Percentiles rank a stretch among this genome's conserved stretches.
These are phyloP conservation scores for Pythium oligandrum DNA, from an alignment of 352 stramenopile genomes.

Conservation along the genomic window DNA sequence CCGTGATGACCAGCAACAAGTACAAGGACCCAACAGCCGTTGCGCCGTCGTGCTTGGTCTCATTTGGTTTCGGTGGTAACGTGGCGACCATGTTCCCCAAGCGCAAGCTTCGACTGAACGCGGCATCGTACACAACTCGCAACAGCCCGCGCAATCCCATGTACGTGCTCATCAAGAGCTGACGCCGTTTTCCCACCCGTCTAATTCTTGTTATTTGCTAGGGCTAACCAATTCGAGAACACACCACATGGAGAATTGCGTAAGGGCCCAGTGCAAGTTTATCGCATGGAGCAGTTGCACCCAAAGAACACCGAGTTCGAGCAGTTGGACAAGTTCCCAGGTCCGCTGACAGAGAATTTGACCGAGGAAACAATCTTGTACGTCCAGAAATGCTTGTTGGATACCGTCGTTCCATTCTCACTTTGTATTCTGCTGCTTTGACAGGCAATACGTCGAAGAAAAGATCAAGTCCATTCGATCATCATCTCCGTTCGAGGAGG, in stretches of 20 bases:
- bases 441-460: constrained; percentile 53
- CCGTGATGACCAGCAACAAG: constrained; percentile 52
- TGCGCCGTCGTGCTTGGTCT: constrained; percentile 64
- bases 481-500: constrained; percentile 39
- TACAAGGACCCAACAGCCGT: constrained; percentile 81
- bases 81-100: constrained; percentile 89
- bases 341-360: constrained; percentile 59
- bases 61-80: constrained; percentile 86
- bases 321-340: constrained; percentile 71
- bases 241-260: constrained; percentile 53
- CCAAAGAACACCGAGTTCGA: constrained; percentile 63
- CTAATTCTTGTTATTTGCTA: constrained; percentile 12
- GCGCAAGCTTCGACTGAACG: constrained; percentile 75
- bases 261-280: constrained; percentile 78
- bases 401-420: too few relatives aligned
- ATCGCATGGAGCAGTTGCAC: constrained; percentile 78
- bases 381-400: constrained; percentile 4
- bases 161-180: constrained; percentile 24
- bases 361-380: constrained; percentile 59
- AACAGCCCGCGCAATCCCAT: constrained; percentile 54
- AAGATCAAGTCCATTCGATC: constrained; percentile 29
- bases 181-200: not conserved
- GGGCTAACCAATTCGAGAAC: constrained; percentile 48
- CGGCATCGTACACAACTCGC: constrained; percentile 31
- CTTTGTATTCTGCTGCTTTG: too few relatives aligned